These are phyloP conservation scores for Leishmania braziliensis DNA, from an alignment of 208 protist genomes.

Conservation along the genomic window DNA sequence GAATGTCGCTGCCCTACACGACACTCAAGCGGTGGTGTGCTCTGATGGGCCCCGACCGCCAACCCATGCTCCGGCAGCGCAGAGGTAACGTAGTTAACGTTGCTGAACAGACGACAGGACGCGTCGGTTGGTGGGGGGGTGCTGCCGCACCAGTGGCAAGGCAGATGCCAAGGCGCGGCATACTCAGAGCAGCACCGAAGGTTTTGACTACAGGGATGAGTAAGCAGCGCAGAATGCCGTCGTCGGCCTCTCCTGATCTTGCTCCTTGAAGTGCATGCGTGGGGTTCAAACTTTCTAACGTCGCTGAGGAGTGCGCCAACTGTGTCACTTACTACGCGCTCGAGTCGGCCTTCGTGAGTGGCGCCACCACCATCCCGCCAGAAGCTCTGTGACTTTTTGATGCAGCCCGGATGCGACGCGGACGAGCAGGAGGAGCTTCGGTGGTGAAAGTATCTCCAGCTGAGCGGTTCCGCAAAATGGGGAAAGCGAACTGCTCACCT, in stretches of 20 bases:
- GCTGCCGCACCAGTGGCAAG: background rate
- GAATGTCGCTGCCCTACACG: background rate
- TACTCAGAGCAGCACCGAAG: background rate
- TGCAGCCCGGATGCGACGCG: background rate
- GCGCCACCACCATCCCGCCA: background rate
- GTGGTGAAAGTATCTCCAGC: background rate
- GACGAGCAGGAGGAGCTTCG: background rate
- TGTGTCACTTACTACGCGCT: background rate
- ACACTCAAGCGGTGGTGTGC: background rate
- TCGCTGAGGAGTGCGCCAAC: background rate
- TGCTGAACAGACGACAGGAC: background rate
- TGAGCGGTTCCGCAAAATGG: background rate
- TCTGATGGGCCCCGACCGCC: background rate
- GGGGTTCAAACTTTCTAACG: background rate
- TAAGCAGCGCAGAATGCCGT: conserved; percentile 6
- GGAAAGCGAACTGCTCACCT: background rate
- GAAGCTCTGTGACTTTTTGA: background rate
- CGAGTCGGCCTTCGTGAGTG: background rate
- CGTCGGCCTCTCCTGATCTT: background rate
- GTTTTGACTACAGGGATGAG: conserved; percentile 1
- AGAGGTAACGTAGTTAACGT: conserved; percentile 1
- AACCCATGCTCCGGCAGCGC: background rate
- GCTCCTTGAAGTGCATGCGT: background rate
- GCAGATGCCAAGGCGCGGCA: background rate
- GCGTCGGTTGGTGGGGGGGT: background rate